Evolutionary conservation across 2,329 filamentous ascomycete species (phyloP).

Genomic region (Fusarium proliferatum): DNA sequence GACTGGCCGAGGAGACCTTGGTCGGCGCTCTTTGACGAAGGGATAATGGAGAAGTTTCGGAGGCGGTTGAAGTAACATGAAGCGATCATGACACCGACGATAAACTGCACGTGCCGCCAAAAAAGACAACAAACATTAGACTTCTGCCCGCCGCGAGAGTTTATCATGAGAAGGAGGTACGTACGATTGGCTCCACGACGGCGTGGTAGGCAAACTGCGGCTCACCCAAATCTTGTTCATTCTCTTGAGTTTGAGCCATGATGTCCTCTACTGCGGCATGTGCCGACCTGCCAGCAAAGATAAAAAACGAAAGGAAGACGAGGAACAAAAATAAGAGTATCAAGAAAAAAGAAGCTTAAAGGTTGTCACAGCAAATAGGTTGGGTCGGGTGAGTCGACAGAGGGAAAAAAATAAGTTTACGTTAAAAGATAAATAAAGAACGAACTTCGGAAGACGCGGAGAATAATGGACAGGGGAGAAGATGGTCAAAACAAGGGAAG

Average conservation of each 20-base stretch:
- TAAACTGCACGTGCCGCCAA: slow-evolving; percentile 29
- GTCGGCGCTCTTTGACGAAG: slow-evolving; percentile 30
- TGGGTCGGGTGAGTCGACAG: background rate
- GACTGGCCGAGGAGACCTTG: slow-evolving; percentile 39
- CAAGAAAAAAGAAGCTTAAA: slow-evolving; percentile 6
- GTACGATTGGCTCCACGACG: slow-evolving; percentile 44
- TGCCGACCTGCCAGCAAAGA: background rate
- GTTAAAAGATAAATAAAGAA: background rate
- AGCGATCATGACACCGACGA: slow-evolving; percentile 45
- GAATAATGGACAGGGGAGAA: slow-evolving; percentile 11
- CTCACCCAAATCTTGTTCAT: slow-evolving; percentile 39
- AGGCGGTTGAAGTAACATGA: slow-evolving; percentile 46
- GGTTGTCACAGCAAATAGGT: background rate
- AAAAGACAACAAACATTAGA: background rate
- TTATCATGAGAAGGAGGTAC: background rate
- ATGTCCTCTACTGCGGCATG: slow-evolving; percentile 1
- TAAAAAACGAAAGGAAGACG: background rate
- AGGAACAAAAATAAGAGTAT: background rate
- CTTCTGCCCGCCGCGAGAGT: background rate
- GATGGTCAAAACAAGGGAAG: background rate
- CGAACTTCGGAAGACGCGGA: slow-evolving; percentile 20
- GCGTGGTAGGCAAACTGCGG: slow-evolving; percentile 46
- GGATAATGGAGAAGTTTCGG: slow-evolving; percentile 40
- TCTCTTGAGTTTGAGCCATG: slow-evolving; percentile 20
- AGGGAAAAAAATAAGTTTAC: background rate